phyloP scores from a whole-genome alignment of 208 protist genomes.

The Phytomonas francai region DNA sequence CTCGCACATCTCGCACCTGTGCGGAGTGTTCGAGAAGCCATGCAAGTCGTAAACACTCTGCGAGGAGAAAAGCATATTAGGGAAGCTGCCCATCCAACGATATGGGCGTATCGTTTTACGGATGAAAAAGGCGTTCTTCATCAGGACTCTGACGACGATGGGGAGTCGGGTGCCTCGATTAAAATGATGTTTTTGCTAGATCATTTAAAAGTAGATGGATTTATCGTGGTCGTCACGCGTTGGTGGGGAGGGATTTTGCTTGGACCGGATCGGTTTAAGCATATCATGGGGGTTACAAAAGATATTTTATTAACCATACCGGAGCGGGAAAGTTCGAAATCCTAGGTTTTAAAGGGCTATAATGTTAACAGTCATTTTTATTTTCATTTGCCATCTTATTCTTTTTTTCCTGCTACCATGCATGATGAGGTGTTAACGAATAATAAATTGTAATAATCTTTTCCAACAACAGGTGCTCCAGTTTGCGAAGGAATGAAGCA shows the following conservation, averaged over 20 bases:
- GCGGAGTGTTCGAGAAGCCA: slow-evolving; percentile 35
- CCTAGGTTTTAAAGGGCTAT: slow-evolving; percentile 2
- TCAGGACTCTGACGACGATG: slow-evolving; percentile 91
- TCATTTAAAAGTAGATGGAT: slow-evolving; percentile 69
- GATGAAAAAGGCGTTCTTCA: slow-evolving; percentile 56
- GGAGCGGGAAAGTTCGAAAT: slow-evolving; percentile 28
- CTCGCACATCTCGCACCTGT: slow-evolving; percentile 79
- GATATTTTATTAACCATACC: slow-evolving; percentile 67
- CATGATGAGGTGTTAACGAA: neutral
- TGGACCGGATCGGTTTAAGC: slow-evolving; percentile 91
- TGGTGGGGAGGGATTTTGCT: slow-evolving; percentile 95
- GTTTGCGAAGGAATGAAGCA: no score
- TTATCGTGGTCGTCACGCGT: slow-evolving; percentile 89
- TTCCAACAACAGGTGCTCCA: no score
- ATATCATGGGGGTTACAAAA: slow-evolving; percentile 83
- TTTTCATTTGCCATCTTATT: slow-evolving; percentile 10
- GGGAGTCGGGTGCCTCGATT: slow-evolving; percentile 78
- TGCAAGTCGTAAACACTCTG: slow-evolving; percentile 45
- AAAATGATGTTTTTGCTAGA: slow-evolving; percentile 87
- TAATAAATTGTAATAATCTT: no score
- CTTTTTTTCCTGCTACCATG: slow-evolving; percentile 9
- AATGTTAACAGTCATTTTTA: slow-evolving; percentile 8
- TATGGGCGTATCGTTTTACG: slow-evolving; percentile 90
- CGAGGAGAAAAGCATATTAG: slow-evolving; percentile 52
- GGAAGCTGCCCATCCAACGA: slow-evolving; percentile 85